phyloP scores from a whole-genome alignment of 805 yeast genomes.

The Metschnikowia aberdeeniae region DNA sequence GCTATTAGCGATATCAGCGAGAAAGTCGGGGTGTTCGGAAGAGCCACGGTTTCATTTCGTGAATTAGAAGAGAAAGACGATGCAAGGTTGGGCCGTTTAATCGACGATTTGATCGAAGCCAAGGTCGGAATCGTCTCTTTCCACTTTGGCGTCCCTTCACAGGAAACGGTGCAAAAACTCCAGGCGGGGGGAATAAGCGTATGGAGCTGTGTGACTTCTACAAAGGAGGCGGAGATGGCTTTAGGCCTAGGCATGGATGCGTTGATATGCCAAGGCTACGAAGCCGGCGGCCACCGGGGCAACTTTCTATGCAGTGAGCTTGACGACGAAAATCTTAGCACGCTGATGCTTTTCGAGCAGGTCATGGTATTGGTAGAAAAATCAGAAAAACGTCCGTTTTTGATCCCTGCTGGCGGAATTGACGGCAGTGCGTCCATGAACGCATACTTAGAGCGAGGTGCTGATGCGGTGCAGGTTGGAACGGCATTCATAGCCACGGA shows the following conservation, averaged over 20 bases:
- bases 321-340: conserved; percentile 33
- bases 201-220: conserved; percentile 45
- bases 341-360: conserved; percentile 26
- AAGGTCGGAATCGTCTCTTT: conserved; percentile 48
- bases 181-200: conserved; percentile 38
- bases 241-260: conserved; percentile 41
- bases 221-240: conserved; percentile 37
- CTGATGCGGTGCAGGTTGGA: conserved; percentile 55
- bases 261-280: conserved; percentile 52
- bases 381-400: conserved; percentile 19
- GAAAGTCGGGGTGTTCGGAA: conserved; percentile 10
- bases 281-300: conserved; percentile 67
- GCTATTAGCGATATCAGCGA: neutral
- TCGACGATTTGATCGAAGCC: conserved; percentile 14
- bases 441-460: conserved; percentile 36
- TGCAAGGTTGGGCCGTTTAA: conserved; percentile 15
- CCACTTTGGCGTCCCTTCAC: conserved; percentile 48
- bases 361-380: conserved; percentile 11
- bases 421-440: conserved; percentile 27
- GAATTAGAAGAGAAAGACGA: conserved; percentile 23
- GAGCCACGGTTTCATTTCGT: conserved; percentile 28
- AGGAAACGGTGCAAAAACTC: conserved; percentile 26
- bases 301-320: conserved; percentile 28
- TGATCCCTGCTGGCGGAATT: conserved; percentile 56
- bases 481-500: conserved; percentile 43